Evolutionary conservation across 768 basidiomycete genomes (phyloP), one percentile per base, ranked within the genome.

Genomic region (Gloeostereum incarnatum): DNA sequence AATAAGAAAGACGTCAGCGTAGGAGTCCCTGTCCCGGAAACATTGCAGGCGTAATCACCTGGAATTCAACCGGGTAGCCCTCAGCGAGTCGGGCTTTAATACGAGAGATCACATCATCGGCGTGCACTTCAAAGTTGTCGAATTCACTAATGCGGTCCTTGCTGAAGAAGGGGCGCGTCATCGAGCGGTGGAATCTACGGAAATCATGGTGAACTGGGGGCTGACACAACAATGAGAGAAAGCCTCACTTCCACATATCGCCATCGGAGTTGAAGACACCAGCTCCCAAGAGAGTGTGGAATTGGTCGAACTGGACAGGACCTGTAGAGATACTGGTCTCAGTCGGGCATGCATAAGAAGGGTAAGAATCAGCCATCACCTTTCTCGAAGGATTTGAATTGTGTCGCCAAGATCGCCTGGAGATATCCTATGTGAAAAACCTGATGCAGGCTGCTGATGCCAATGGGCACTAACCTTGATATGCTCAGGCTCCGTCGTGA

Each of bases 101-200:
- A 32, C 64, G 53, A 3, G 51, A 44, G 4, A 82, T 54, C 4
- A 69, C 63, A n/a, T 66, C 55, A 30, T 67, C 62, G 4, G 70
- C 63, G 32, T 77, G 75, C 9, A 66, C 59, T 36, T 71, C 72
- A 45, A 80, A 81, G 21, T 71, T 73, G 18, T 79, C 71, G 38
- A 80, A 81, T 49, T 80, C 70, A 32, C 65, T 70, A 38, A 80
- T 70, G 22, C 69, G 60, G 23, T 82, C 79, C 31, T 64, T 66
- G 38, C 54, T 69, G 59, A 86, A 84, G 61, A 84, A 83, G 0
- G 81, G 81, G 0, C 82, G 71, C 0, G 78, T 76, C 62, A 85
- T 78, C 3, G 65, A 49, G 7, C 81, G 73, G 51, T 83, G 80
- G 47, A 80, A 71, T 49, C 79, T 72, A 20, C 26, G 18, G 20